Conservation (phyloP, 441 rosid genomes). For the Pelargonium fulgidum region DNA sequence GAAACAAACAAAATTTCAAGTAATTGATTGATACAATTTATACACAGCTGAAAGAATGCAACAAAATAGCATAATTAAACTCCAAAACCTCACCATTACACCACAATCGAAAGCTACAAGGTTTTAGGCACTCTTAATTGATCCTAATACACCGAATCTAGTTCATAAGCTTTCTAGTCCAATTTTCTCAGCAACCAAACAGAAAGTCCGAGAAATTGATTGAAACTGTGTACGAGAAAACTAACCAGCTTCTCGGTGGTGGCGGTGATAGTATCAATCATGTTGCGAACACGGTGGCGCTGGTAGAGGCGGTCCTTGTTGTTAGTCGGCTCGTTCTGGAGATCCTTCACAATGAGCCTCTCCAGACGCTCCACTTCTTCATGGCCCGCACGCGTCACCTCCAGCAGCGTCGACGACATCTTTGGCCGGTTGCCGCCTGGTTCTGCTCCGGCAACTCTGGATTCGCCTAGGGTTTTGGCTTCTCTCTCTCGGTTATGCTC, state of each 20-base stretch:
- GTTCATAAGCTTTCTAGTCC: background rate
- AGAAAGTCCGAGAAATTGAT: background rate
- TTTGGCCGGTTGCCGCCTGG: slow-evolving; percentile 7
- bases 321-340: slow-evolving; percentile 65
- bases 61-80: background rate
- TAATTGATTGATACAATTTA: slow-evolving; percentile 1
- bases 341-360: slow-evolving; percentile 80
- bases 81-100: background rate
- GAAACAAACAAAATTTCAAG: slow-evolving; percentile 13
- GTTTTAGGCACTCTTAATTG: background rate
- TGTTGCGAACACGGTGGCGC: slow-evolving; percentile 83
- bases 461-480: slow-evolving; percentile 14
- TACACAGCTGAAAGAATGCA: background rate
- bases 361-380: slow-evolving; percentile 87
- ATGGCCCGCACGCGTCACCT: slow-evolving; percentile 76
- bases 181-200: background rate
- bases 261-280: slow-evolving; percentile 59
- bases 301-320: slow-evolving; percentile 71
- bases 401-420: slow-evolving; percentile 94
- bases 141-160: background rate
- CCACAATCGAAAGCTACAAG: background rate
- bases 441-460: slow-evolving; percentile 13
- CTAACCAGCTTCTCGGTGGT: slow-evolving; percentile 66
- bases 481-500: background rate
- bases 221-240: background rate